Conservation (phyloP, 2,329 filamentous ascomycete species). For the Colletotrichum tanaceti region DNA sequence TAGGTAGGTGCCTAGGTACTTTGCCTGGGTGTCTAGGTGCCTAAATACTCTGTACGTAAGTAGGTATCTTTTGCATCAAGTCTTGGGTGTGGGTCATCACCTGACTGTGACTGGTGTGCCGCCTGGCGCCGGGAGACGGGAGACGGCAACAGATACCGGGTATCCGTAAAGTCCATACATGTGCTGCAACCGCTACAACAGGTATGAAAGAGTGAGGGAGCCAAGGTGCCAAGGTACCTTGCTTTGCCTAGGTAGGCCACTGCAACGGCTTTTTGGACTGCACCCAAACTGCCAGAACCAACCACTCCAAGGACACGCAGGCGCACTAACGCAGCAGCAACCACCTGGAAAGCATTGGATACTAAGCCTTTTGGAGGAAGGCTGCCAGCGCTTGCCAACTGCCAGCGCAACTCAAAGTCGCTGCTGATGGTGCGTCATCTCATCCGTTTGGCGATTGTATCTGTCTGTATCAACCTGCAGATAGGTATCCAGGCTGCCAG, state of each 20-base stretch:
- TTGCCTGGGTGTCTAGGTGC: too few relatives aligned
- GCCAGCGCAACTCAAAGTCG: conserved; percentile 17
- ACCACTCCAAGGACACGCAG: conserved; percentile 8
- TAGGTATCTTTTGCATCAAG: neutral
- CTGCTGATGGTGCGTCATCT: conserved; percentile 32
- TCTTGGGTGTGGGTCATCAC: conserved; percentile 15
- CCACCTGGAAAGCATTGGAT: neutral
- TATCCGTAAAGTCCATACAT: conserved; percentile 31
- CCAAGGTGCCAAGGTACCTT: neutral
- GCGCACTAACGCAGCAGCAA: conserved; percentile 4
- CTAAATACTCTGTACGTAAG: too few relatives aligned
- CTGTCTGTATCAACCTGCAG: conserved; percentile 21
- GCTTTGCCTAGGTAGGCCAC: conserved; percentile 11
- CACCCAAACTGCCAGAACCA: conserved; percentile 4
- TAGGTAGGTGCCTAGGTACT: too few relatives aligned
- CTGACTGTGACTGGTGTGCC: neutral
- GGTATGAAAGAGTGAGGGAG: too few relatives aligned
- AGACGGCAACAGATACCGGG: conserved; percentile 22
- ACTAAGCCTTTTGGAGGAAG: conserved; percentile 12
- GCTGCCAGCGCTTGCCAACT: conserved; percentile 13
- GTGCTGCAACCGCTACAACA: conserved; percentile 15
- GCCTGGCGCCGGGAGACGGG: conserved; percentile 14
- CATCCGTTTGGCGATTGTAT: conserved; percentile 32
- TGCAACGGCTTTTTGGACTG: conserved; percentile 26
- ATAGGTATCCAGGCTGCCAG: conserved; percentile 24